Evolutionary conservation across 805 yeast genomes (phyloP).

Genomic region (Candida piceae): DNA sequence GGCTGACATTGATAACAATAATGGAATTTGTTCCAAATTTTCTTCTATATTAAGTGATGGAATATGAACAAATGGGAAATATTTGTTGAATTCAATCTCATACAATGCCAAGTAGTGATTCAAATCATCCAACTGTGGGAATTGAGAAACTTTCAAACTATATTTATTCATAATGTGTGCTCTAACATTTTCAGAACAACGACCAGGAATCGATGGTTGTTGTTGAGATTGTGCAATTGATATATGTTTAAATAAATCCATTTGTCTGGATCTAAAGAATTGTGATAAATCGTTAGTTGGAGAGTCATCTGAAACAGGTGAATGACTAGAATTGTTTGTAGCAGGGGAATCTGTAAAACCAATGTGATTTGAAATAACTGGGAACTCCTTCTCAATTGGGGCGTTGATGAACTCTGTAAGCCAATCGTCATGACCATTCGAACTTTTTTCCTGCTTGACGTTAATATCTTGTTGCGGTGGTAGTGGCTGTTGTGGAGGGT

Average conservation of each 20-base stretch:
- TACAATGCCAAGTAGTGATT: constrained; percentile 73
- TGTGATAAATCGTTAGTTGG: constrained; percentile 47
- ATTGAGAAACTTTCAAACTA: constrained; percentile 50
- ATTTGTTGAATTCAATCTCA: constrained; percentile 72
- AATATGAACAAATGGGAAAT: constrained; percentile 79
- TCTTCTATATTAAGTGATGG: constrained; percentile 49
- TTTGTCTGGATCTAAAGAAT: constrained; percentile 60
- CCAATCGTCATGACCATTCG: constrained; percentile 46
- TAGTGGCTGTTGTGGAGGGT: constrained; percentile 6
- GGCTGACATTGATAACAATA: constrained; percentile 75
- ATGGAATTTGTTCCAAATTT: constrained; percentile 52
- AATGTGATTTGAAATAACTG: constrained; percentile 46
- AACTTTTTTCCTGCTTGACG: constrained; percentile 7
- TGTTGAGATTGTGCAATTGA: constrained; percentile 24
- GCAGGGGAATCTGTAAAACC: constrained; percentile 48
- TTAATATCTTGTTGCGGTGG: constrained; percentile 1
- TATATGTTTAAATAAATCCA: constrained; percentile 54
- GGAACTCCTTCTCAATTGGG: constrained; percentile 58
- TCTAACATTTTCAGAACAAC: constrained; percentile 50
- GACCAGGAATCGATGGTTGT: constrained; percentile 26
- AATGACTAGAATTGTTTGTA: constrained; percentile 27
- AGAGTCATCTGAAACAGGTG: constrained; percentile 28
- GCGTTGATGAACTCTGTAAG: constrained; percentile 63
- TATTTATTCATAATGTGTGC: constrained; percentile 47
- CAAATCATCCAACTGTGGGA: constrained; percentile 72